Percentiles rank a stretch among this genome's conserved stretches.
phyloP scores from a whole-genome alignment of 176 grass and related monocot species.

The Zoysia japonica region DNA sequence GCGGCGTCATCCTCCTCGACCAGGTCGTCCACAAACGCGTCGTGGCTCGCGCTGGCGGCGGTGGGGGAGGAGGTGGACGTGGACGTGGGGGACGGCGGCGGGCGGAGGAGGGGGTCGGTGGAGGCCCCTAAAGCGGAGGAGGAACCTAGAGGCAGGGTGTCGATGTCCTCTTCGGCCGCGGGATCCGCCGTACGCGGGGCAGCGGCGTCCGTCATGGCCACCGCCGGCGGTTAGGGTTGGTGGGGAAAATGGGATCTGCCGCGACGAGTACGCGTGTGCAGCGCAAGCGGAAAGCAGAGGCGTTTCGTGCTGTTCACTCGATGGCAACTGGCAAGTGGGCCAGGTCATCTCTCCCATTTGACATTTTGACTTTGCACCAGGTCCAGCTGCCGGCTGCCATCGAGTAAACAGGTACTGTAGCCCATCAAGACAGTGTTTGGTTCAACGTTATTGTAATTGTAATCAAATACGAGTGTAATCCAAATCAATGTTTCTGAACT shows the following conservation, averaged over 20 bases:
- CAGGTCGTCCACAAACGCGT: slow-evolving; percentile 25
- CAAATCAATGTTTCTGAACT: no score
- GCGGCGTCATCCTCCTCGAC: neutral
- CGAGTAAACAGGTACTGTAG: neutral
- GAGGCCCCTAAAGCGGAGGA: slow-evolving; percentile 39
- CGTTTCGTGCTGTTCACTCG: slow-evolving; percentile 25
- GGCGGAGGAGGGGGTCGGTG: slow-evolving; percentile 71
- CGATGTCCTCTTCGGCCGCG: slow-evolving; percentile 47
- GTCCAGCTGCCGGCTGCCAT: neutral
- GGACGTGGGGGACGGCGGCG: slow-evolving; percentile 46
- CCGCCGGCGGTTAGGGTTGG: slow-evolving; percentile 28
- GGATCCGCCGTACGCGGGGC: slow-evolving; percentile 6
- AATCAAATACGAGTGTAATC: no score
- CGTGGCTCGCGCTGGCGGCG: slow-evolving; percentile 29
- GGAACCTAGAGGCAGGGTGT: slow-evolving; percentile 52
- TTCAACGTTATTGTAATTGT: no score
- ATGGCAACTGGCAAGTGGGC: slow-evolving; percentile 29
- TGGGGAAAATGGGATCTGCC: slow-evolving; percentile 18
- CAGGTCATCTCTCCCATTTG: neutral
- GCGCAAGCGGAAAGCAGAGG: neutral
- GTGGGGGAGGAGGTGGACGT: neutral
- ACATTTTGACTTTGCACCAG: neutral
- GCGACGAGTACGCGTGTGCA: neutral
- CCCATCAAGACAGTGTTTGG: no score
- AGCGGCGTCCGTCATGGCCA: slow-evolving; percentile 55